A percentile compares a stretch with the other conserved stretches of the same genome.
Evolutionary conservation across 257 asterid species (phyloP).

Genomic region (Nicotiana noctiflora): DNA sequence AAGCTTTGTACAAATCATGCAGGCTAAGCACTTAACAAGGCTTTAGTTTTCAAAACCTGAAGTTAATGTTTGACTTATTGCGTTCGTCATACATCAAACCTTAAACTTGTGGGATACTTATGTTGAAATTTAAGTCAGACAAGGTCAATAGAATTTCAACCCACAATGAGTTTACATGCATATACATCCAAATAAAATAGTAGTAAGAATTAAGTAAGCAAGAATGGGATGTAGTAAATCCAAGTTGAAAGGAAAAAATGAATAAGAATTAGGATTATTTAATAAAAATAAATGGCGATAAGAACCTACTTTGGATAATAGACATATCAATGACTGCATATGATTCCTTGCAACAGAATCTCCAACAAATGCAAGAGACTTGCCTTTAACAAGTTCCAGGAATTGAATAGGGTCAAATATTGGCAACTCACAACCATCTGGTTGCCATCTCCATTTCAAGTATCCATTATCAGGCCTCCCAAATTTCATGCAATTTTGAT

Average conservation of each 20-base stretch:
- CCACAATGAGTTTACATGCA: too few relatives aligned
- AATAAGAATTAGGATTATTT: background rate
- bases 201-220: too few relatives aligned
- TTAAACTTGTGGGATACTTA: background rate
- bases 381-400: slow-evolving; percentile 46
- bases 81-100: background rate
- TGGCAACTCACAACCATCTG: slow-evolving; percentile 63
- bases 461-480: slow-evolving; percentile 58
- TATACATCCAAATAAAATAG: too few relatives aligned
- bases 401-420: slow-evolving; percentile 43
- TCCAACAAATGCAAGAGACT: slow-evolving; percentile 65
- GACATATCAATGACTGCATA: slow-evolving; percentile 82
- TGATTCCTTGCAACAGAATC: slow-evolving; percentile 81
- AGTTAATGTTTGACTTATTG: background rate
- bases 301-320: slow-evolving; percentile 45
- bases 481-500: slow-evolving; percentile 67
- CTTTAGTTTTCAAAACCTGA: background rate
- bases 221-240: too few relatives aligned
- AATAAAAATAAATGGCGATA: background rate
- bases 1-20: background rate
- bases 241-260: background rate
- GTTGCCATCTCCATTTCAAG: slow-evolving; percentile 79
- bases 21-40: background rate
- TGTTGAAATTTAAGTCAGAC: background rate
- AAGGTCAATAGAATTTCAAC: background rate